Percentiles rank a stretch among this genome's conserved stretches.
phyloP scores from a whole-genome alignment of 495 filamentous ascomycete genomes.

The Letharia columbiana region DNA sequence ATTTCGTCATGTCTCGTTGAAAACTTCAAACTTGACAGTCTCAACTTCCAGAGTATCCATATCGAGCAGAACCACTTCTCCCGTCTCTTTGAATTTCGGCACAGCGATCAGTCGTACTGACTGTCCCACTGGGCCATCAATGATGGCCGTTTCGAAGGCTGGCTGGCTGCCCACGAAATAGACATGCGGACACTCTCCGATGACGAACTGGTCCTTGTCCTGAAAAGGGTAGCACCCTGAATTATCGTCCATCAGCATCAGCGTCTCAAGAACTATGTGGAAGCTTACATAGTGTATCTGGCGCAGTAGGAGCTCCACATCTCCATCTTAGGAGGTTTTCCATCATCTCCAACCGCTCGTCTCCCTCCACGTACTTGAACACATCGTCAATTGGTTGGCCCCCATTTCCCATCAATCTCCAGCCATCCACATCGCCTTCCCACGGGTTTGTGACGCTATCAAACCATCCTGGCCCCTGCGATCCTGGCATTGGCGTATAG shows the following conservation, averaged over 20 bases:
- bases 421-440: constrained; percentile 81
- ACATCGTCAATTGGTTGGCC: constrained; percentile 94
- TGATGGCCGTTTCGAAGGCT: constrained; percentile 64
- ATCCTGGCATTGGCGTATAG: constrained; percentile 49
- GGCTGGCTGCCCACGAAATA: constrained; percentile 88
- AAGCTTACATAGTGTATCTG: constrained; percentile 84
- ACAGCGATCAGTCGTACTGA: constrained; percentile 66
- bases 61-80: constrained; percentile 79
- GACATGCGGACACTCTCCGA: constrained; percentile 76
- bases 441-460: constrained; percentile 90
- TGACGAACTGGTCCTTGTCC: constrained; percentile 78
- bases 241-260: constrained; percentile 7
- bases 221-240: constrained; percentile 94
- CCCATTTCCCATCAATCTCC: constrained; percentile 71
- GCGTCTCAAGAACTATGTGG: neutral
- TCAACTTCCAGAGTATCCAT: constrained; percentile 72
- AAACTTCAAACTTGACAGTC: constrained; percentile 55
- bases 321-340: constrained; percentile 88
- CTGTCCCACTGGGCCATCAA: constrained; percentile 57
- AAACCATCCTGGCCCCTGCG: constrained; percentile 61
- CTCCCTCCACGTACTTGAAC: constrained; percentile 69
- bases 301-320: constrained; percentile 85
- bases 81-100: constrained; percentile 71
- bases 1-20: constrained; percentile 39
- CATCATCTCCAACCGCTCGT: constrained; percentile 75